phyloP scores from a whole-genome alignment of 139 green algal species.

The Ulvella scutata region DNA sequence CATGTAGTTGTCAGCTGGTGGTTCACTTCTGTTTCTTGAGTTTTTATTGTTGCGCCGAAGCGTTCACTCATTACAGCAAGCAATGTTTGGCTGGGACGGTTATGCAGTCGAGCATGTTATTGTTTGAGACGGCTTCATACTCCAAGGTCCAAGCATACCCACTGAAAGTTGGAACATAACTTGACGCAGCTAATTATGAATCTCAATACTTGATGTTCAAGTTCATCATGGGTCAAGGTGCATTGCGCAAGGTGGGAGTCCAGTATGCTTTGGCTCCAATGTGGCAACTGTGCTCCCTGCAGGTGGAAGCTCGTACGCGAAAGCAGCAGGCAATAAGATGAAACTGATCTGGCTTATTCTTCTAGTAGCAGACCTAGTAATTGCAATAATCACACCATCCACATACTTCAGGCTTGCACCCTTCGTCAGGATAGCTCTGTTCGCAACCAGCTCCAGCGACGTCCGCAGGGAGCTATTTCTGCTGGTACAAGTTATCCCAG shows the following conservation, averaged over 20 bases:
- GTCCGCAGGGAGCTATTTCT: not conserved
- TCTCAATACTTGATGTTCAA: no score
- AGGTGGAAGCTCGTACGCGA: not conserved
- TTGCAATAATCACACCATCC: not conserved
- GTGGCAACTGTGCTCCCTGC: no score
- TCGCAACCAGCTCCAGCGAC: not conserved
- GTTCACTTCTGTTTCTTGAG: not conserved
- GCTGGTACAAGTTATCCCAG: not conserved
- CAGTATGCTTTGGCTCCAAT: no score
- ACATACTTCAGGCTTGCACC: not conserved
- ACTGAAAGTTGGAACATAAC: no score
- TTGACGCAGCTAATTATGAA: no score
- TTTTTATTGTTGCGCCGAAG: not conserved
- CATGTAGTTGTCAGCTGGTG: no score
- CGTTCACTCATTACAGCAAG: not conserved
- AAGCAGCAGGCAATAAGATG: not conserved
- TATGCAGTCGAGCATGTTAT: no score
- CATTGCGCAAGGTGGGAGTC: no score
- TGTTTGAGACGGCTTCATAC: no score
- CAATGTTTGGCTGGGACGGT: no score
- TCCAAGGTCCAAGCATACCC: no score
- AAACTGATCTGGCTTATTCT: not conserved
- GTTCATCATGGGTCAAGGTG: no score
- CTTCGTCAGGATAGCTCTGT: not conserved
- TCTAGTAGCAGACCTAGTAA: not conserved